These are phyloP conservation scores for Chenopodium quinoa DNA, from an alignment of 148 eudicot genomes.

Conservation along the genomic window DNA sequence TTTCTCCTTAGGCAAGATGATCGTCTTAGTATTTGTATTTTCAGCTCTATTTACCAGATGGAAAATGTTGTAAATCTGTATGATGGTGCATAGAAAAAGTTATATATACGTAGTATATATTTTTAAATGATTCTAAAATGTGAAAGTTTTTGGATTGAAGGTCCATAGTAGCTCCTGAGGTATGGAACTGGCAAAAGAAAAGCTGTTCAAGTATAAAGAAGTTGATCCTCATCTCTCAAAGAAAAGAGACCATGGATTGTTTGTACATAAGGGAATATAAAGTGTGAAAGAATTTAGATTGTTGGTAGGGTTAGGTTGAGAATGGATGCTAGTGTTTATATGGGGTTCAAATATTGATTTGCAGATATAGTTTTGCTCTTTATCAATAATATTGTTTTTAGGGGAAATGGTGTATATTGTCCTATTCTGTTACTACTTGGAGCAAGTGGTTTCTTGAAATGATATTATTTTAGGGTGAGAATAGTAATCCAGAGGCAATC, in stretches of 20 bases:
- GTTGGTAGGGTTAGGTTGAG: background rate
- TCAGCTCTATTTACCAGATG: too few species aligned
- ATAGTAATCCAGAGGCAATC: background rate
- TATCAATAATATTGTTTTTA: background rate
- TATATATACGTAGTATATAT: too few species aligned
- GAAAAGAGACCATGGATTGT: background rate
- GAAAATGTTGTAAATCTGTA: too few species aligned
- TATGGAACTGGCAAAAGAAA: background rate
- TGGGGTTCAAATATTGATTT: background rate
- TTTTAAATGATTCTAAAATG: background rate
- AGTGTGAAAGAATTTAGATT: background rate
- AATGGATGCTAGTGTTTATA: background rate
- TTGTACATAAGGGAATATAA: background rate
- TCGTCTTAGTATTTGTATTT: background rate
- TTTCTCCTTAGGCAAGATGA: background rate
- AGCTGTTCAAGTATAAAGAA: background rate
- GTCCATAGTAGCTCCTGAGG: background rate
- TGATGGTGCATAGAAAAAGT: too few species aligned
- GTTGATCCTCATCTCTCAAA: background rate
- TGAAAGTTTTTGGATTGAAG: background rate
- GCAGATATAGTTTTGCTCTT: background rate
- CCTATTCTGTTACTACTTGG: background rate
- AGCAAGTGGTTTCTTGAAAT: background rate
- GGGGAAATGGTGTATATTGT: background rate
- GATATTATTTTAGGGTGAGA: background rate